Evolutionary conservation across 768 basidiomycete species (phyloP).

Genomic region (Candolleomyces eurysporus): DNA sequence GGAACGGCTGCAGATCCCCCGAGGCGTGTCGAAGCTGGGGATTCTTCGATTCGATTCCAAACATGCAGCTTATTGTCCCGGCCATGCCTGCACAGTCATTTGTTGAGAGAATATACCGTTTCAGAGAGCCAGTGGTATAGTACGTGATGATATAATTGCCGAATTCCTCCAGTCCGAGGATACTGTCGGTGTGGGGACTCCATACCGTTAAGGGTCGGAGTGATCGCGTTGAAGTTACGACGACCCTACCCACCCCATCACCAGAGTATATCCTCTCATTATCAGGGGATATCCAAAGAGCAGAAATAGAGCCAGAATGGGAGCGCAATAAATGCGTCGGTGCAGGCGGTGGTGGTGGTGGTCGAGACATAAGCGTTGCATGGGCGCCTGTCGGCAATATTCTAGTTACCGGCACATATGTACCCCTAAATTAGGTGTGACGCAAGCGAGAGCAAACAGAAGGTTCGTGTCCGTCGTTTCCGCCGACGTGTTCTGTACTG

Average conservation of each 20-base stretch:
- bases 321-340: constrained; percentile 76
- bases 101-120: neutral
- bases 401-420: neutral
- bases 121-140: neutral
- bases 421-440: neutral
- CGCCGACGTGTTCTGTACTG: constrained; percentile 11
- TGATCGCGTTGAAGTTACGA: constrained; percentile 71
- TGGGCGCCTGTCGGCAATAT: neutral
- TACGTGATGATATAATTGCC: constrained; percentile 71
- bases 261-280: constrained; percentile 86
- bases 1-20: constrained; percentile 58
- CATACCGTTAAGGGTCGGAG: constrained; percentile 74
- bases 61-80: constrained; percentile 85
- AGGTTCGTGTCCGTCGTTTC: constrained; percentile 5
- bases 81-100: constrained; percentile 55
- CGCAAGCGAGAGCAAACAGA: constrained; percentile 10
- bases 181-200: constrained; percentile 74
- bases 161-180: constrained; percentile 82
- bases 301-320: constrained; percentile 63
- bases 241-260: constrained; percentile 75
- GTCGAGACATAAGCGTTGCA: constrained; percentile 14
- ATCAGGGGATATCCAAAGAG: constrained; percentile 62
- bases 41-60: constrained; percentile 55
- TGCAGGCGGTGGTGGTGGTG: constrained; percentile 44
- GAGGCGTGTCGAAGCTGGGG: constrained; percentile 39